Percentiles rank a stretch among this genome's conserved stretches.
These are phyloP conservation scores for Debaryomyces hansenii DNA, from an alignment of 805 yeast genomes.

Conservation along the genomic window DNA sequence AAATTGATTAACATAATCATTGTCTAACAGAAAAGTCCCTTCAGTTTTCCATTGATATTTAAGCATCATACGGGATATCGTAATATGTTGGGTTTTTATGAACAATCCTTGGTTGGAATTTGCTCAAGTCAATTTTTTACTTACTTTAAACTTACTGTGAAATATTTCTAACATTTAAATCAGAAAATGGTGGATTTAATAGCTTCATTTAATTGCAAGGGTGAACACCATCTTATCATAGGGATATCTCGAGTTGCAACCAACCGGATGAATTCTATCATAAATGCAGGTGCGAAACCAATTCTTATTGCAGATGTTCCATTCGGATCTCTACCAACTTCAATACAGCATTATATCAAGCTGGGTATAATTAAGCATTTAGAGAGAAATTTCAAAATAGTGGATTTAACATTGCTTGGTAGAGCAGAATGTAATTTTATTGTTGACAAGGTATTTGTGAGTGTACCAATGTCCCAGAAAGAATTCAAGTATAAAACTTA, in stretches of 20 bases:
- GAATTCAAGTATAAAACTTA: slow-evolving; percentile 42
- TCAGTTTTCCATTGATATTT: too few species aligned
- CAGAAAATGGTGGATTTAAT: slow-evolving; percentile 21
- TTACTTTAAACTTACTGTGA: too few species aligned
- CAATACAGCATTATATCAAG: slow-evolving; percentile 22
- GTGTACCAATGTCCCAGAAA: slow-evolving; percentile 32
- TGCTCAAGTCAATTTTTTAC: too few species aligned
- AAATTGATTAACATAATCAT: too few species aligned
- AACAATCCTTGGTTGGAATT: too few species aligned
- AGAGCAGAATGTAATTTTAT: slow-evolving; percentile 56
- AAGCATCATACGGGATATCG: too few species aligned
- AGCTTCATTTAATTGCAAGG: slow-evolving; percentile 45
- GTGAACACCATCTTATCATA: slow-evolving; percentile 57
- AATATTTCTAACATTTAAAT: too few species aligned
- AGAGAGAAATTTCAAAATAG: slow-evolving; percentile 28
- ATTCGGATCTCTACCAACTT: slow-evolving; percentile 19
- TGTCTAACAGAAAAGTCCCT: too few species aligned
- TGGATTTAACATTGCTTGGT: slow-evolving; percentile 58
- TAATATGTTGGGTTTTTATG: too few species aligned
- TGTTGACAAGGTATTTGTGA: slow-evolving; percentile 78
- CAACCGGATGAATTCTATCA: slow-evolving; percentile 47
- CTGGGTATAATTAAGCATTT: slow-evolving; percentile 26
- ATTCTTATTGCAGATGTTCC: slow-evolving; percentile 42
- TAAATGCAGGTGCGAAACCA: slow-evolving; percentile 58
- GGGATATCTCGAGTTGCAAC: slow-evolving; percentile 51